phyloP scores from a whole-genome alignment of 345 rosid genomes.

The Brassica napus region Da-Ae NC_063442.1:42537001-42537500 shows the following conservation, averaged over 20 bases:
- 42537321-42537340: conserved; percentile 16
- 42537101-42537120: neutral
- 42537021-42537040: too few species aligned
- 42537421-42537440: conserved; percentile 37
- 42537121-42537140: neutral
- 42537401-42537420: conserved; percentile 11
- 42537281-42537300: conserved; percentile 22
- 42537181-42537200: neutral
- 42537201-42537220: neutral
- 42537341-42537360: conserved; percentile 28
- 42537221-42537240: conserved; percentile 6
- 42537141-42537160: neutral
- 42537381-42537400: neutral
- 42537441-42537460: conserved; percentile 91
- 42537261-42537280: conserved; percentile 16
- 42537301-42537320: conserved; percentile 13
- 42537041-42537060: too few species aligned
- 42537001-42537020: too few species aligned
- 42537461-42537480: conserved; percentile 73
- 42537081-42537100: too few species aligned
- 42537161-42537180: conserved; percentile 17
- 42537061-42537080: too few species aligned
- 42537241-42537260: neutral
- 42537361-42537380: conserved; percentile 3
- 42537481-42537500: conserved; percentile 78